Base-by-base conservation (phyloP, 2,329 filamentous ascomycete species). In the Penicillium sp. region DNA sequence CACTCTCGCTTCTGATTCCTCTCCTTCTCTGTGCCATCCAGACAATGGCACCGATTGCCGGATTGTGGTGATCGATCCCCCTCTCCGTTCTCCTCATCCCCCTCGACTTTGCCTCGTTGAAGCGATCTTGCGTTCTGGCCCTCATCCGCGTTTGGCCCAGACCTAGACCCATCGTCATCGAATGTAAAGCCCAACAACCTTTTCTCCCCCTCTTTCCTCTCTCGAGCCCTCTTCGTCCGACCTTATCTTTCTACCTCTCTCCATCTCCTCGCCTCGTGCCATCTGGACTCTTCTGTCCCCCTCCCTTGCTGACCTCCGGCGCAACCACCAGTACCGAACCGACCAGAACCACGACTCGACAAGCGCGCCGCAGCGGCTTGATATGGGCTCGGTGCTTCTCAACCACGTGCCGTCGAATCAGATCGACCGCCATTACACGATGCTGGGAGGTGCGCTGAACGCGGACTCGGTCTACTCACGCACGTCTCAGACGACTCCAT, bases 401-500 rank as follows among this genome's bases (percentile, higher is more conserved):
- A 81, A 81, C 79, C 91, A 94, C 81, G 88, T 88, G 80, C 86
- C 88, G 78, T 85, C 90, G 76, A 88, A 91, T 79, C 83, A 88
- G 69, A 83, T 86, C 70, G 85, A 87, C 78, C 88, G 89, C 35
- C 25, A 34, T 15, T 48, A 38, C 79, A 90, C 88, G 83, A 89
- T 91, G 81, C 79, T 84, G 70, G 81, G 80, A 76, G 76, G 76
- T 66, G 73, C 77, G 68, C 69, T 76, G 67, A 73, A 71, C 63
- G 55, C 70, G 53, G 79, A 81, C 69, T 75, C 76, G 41, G 64
- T 70, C 50, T 73, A 73, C 70, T 67, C 70, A 35, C 69, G 66
- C 63, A 55, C 65, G 63, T 58, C 67, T 63, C 52, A 67, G 67
- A n/a, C 47, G 14, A 31, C 28, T n/a, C 17, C 48, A 50, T n/a